Conservation (phyloP, 768 basidiomycete species). For the Myochromella boudieri region DNA sequence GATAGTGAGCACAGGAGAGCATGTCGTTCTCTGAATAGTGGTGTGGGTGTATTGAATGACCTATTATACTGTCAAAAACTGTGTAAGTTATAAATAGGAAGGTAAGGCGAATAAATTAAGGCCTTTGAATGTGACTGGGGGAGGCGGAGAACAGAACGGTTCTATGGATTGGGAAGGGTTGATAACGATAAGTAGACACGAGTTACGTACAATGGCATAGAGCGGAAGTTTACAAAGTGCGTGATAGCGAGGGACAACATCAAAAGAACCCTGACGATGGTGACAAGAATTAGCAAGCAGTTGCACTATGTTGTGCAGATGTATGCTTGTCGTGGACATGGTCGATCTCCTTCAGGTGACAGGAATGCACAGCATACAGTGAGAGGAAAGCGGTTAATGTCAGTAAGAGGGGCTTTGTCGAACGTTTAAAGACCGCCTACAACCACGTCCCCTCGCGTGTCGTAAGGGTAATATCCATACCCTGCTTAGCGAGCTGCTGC, state of each 20-base stretch:
- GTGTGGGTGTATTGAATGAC: neutral
- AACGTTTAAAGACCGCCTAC: neutral
- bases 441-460: slow-evolving; percentile 11
- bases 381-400: neutral
- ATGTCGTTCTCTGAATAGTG: neutral
- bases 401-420: neutral
- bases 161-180: neutral
- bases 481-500: slow-evolving; percentile 4
- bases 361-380: neutral
- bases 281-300: neutral
- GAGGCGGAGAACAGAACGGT: neutral
- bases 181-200: too few relatives aligned
- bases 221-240: too few relatives aligned
- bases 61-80: too few relatives aligned
- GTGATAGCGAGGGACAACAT: too few relatives aligned
- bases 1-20: neutral
- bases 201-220: too few relatives aligned
- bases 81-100: neutral
- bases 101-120: neutral
- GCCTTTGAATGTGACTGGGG: neutral
- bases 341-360: neutral
- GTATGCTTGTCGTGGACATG: neutral
- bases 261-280: neutral
- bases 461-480: slow-evolving; percentile 4
- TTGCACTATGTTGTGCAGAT: neutral